Evolutionary conservation across 495 filamentous ascomycete genomes (phyloP).

Genomic region (Penicillium atrosanguineum): DNA sequence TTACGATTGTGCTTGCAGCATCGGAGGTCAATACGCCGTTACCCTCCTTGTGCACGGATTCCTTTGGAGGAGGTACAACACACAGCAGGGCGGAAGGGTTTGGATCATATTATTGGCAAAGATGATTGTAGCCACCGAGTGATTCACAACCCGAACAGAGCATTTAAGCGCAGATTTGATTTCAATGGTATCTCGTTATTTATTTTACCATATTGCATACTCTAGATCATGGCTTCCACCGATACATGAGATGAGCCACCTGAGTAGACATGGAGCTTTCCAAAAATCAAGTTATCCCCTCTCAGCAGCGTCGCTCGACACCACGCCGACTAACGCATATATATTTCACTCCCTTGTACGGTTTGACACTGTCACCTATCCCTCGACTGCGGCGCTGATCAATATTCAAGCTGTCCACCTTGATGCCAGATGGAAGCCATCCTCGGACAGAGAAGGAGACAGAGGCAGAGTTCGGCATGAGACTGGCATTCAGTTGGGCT

Average conservation of each 20-base stretch:
- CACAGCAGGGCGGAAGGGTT: no score
- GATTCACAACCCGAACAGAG: background rate
- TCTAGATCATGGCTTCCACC: background rate
- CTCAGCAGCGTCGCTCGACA: constrained; percentile 60
- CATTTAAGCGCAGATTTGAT: background rate
- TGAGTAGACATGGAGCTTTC: background rate
- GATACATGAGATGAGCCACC: background rate
- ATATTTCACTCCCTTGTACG: constrained; percentile 99
- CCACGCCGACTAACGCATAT: constrained; percentile 83
- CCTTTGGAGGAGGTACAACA: no score
- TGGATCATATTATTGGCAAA: no score
- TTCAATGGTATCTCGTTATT: constrained; percentile 2
- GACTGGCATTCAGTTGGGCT: constrained; percentile 66
- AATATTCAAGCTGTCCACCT: constrained; percentile 82
- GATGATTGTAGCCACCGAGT: background rate
- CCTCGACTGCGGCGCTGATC: constrained; percentile 85
- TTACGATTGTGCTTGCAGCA: no score
- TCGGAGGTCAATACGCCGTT: no score
- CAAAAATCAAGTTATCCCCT: background rate
- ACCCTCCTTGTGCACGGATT: no score
- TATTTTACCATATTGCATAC: background rate
- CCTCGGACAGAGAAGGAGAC: constrained; percentile 91
- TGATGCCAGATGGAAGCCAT: constrained; percentile 92
- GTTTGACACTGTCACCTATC: constrained; percentile 81
- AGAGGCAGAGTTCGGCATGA: constrained; percentile 88